Percentiles rank a stretch among this genome's conserved stretches.
These are phyloP conservation scores for Plantago elongata DNA, from an alignment of 257 asterid genomes.

Conservation along the genomic window DNA sequence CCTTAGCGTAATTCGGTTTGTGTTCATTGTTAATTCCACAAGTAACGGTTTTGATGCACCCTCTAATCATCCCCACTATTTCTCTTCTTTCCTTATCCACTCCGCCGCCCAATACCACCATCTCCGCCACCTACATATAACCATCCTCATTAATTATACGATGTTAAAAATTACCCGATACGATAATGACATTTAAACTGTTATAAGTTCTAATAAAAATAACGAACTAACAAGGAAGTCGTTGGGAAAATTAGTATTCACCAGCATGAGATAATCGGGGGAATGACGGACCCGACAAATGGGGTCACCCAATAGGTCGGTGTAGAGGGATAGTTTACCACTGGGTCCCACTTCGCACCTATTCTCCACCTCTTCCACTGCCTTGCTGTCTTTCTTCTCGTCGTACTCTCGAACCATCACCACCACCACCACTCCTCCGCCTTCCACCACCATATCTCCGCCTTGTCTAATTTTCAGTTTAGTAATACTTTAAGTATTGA, in stretches of 20 bases:
- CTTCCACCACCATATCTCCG: constrained; percentile 36
- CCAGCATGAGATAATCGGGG: constrained; percentile 87
- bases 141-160: not conserved
- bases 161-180: too few relatives aligned
- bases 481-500: too few relatives aligned
- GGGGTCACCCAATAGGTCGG: constrained; percentile 91
- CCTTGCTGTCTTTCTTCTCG: constrained; percentile 39
- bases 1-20: constrained; percentile 56
- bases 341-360: constrained; percentile 76
- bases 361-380: constrained; percentile 74
- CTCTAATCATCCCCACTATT: constrained; percentile 82
- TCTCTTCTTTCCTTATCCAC: constrained; percentile 38
- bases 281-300: constrained; percentile 88
- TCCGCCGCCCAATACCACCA: constrained; percentile 38
- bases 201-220: too few relatives aligned
- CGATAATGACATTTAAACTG: too few relatives aligned
- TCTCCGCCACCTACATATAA: constrained; percentile 61
- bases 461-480: too few relatives aligned
- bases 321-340: constrained; percentile 67
- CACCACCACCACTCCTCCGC: constrained; percentile 34
- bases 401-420: constrained; percentile 73
- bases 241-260: not conserved
- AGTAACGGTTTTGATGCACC: constrained; percentile 84
- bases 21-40: constrained; percentile 45
- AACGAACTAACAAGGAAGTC: too few relatives aligned